Conservation (phyloP, 306 rosid genomes). For the Castanea sativa region DNA sequence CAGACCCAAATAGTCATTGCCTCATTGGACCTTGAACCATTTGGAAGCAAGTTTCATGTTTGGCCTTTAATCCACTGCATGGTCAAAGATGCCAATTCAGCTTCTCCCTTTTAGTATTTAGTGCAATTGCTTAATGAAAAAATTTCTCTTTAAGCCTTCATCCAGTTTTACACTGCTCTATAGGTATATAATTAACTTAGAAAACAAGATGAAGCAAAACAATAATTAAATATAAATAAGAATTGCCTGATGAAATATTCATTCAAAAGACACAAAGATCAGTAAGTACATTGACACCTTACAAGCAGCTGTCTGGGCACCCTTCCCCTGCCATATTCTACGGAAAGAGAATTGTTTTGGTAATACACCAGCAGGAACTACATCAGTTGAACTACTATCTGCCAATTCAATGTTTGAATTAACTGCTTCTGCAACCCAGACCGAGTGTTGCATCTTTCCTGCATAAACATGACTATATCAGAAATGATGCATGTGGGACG, state of each 20-base stretch:
- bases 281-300: conserved; percentile 49
- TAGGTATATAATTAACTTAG: neutral
- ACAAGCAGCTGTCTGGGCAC: conserved; percentile 81
- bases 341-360: conserved; percentile 62
- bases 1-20: neutral
- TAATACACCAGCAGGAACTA: conserved; percentile 60
- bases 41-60: neutral
- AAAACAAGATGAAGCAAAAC: neutral
- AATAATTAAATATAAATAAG: neutral
- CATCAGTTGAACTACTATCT: conserved; percentile 40
- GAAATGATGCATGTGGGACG: neutral
- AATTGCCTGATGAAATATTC: neutral
- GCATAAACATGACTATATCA: conserved; percentile 34
- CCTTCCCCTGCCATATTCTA: conserved; percentile 98
- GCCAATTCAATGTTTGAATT: conserved; percentile 58
- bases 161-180: neutral
- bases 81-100: neutral
- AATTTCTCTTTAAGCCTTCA: neutral
- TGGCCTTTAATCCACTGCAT: neutral
- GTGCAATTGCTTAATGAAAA: neutral
- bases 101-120: neutral
- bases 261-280: neutral
- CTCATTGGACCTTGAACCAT: neutral
- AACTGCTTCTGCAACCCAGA: conserved; percentile 80
- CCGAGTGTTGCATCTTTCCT: conserved; percentile 96